Evolutionary conservation across 2,329 filamentous ascomycete species (phyloP), one percentile per base, ranked within the genome.

Genomic region (Aspergillus quadrilineatus): DNA sequence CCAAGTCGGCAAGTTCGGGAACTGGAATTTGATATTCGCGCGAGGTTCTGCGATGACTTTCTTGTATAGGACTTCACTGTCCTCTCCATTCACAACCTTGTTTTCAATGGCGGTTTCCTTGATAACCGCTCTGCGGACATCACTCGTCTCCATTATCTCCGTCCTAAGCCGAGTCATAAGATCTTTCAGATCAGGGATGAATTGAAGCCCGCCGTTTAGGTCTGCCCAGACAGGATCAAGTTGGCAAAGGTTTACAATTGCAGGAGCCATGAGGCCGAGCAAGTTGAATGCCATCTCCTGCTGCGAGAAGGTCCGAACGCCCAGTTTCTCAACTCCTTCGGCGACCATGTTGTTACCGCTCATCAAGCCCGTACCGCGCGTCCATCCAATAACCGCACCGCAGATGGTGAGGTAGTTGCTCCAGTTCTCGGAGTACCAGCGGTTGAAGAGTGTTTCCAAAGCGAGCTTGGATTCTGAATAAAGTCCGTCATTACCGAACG

Each of bases 211-310:
- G 71, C 95, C 94, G 78, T 99, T 99, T 51, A 99, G 82, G 76
- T 99, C 94, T 61, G 94, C 94, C 77, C 94, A 97, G 58, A 99
- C 92, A 9, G 94, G 95, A 78, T 97, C 91, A 44, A 85, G 82
- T 79, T 99, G 94, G 82, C 94, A 99, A 43, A 99, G 85, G 72
- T 99, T 92, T 65, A 96, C 92, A 67, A 99, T 90, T 29, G 88
- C 84, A 37, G 94, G 92, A 1, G 92, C 89, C 94, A 99, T 96
- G 52, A 99, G 85, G 65, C 94, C 93, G 44, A 99, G 85, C 64
- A 99, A 78, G 78, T 99, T 99, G 83, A 99, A 99, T 14, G 94
- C 94, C 94, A 99, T 99, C 77, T 99, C 94, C 74, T 96, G 92
- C 78, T 97, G 94, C 8, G 93, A 97, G 82, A 99, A 99, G 4